These are phyloP conservation scores for Platismatia glauca DNA, from an alignment of 495 filamentous ascomycete genomes.

Conservation along the genomic window DNA sequence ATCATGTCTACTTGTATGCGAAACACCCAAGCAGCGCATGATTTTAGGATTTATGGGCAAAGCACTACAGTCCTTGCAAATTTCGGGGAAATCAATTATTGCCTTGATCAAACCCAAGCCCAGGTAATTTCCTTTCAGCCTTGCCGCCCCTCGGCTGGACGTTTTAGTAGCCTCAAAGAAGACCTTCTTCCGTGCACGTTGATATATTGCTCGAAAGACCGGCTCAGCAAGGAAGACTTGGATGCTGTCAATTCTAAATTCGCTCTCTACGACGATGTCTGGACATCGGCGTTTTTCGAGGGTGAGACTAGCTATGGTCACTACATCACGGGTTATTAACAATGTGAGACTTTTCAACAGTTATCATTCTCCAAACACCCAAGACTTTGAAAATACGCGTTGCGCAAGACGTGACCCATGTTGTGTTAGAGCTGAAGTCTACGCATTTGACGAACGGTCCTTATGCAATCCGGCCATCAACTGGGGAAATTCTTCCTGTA, in stretches of 20 bases:
- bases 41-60: not conserved
- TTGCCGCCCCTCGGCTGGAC: not conserved
- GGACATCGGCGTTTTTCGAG: conserved; percentile 9
- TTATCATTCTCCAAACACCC: conserved; percentile 11
- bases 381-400: conserved; percentile 2
- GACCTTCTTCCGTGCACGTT: conserved; percentile 9
- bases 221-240: conserved; percentile 10
- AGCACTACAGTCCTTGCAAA: not conserved
- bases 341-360: not conserved
- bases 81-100: conserved; percentile 7
- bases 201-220: conserved; percentile 4
- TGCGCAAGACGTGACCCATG: not conserved
- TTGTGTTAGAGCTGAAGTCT: not conserved
- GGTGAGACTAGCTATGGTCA: conserved; percentile 12
- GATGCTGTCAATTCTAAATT: not conserved
- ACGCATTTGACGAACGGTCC: conserved; percentile 10
- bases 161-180: not conserved
- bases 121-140: conserved; percentile 8
- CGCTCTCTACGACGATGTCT: conserved; percentile 13
- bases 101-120: conserved; percentile 4
- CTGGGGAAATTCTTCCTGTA: conserved; percentile 10
- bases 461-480: conserved; percentile 12
- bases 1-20: not conserved
- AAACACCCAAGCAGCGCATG: not conserved
- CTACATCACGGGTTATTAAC: not conserved